A percentile compares a stretch with the other conserved stretches of the same genome.
phyloP scores from a whole-genome alignment of 1,284 basidiomycete genomes.

The Kwoniella shivajii region DNA sequence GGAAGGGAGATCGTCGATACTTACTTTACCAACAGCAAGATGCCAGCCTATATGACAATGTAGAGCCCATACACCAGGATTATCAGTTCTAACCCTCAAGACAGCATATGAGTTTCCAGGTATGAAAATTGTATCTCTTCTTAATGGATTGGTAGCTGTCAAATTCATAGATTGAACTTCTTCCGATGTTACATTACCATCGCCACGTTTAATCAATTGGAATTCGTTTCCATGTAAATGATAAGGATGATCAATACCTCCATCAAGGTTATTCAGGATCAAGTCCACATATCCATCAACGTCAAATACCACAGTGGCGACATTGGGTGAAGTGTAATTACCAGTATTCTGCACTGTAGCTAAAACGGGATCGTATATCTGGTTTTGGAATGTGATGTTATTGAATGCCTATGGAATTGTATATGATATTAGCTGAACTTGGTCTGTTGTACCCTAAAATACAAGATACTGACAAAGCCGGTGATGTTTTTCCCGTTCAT shows the following conservation, averaged over 20 bases:
- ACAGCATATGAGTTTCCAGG: conserved; percentile 26
- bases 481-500: conserved; percentile 20
- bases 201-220: conserved; percentile 44
- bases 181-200: conserved; percentile 32
- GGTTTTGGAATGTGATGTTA: conserved; percentile 34
- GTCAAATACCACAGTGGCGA: conserved; percentile 32
- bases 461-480: conserved; percentile 25
- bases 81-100: conserved; percentile 31
- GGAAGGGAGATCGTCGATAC: not conserved
- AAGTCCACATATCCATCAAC: conserved; percentile 30
- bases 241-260: conserved; percentile 46
- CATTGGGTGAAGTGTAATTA: conserved; percentile 20
- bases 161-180: conserved; percentile 17
- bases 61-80: conserved; percentile 30
- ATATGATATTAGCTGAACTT: not conserved
- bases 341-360: conserved; percentile 26
- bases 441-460: not conserved
- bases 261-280: conserved; percentile 47
- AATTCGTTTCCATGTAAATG: conserved; percentile 40
- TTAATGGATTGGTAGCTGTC: conserved; percentile 41
- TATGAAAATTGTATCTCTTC: conserved; percentile 50
- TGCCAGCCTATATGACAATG: conserved; percentile 41
- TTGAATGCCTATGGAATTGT: conserved; percentile 32
- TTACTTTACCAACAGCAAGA: conserved; percentile 23
- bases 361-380: conserved; percentile 45